Evolutionary conservation across 345 rosid genomes (phyloP), one percentile per base, ranked within the genome.

Genomic region (Balakata baccata): DNA sequence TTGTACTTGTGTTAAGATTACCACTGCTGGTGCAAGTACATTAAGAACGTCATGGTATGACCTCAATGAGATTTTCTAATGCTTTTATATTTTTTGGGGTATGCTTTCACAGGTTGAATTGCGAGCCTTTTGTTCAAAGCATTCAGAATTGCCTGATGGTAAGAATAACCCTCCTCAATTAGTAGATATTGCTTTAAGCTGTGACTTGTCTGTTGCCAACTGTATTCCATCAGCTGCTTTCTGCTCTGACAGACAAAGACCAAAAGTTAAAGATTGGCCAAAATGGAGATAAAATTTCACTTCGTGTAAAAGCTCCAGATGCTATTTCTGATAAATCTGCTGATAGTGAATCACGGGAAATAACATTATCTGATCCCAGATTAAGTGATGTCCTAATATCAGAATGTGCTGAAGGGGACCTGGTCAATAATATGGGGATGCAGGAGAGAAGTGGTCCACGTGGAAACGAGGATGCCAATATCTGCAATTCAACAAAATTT

Each of bases 61-160:
- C 38, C 14, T 62, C 4, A 12, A 0, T 41, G 81, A 67, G 56
- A 37, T 38, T 64, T 71, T 75, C 52, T 69, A 7, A 45, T 59
- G 37, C 9, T 56, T 22, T 6, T 81, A 69, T 49, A 75, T 56
- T 18, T 29, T 29, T 29, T 29, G 1, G 34, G 34, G 2, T 29
- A 29, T 29, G 34, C 34, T 29, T 29, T 29, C 81, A 66, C 82
- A 96, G 99, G 89, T 96, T 68, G 99, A 96, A 76, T 76, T 96
- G 72, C 90, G 98, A 65, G 98, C 94, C 20, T 96, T 96, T 86
- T 93, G 99, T 80, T 84, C 90, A 34, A 96, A 90, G 87, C 99
- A 96, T 84, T 91, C 97, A 25, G 87, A 85, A 58, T 68, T 74
- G 69, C 85, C 70, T 54, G 82, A 80, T 68, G 74, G 74, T 69